Evolutionary conservation across 495 filamentous ascomycete species (phyloP).

Genomic region (Podospora comata): DNA sequence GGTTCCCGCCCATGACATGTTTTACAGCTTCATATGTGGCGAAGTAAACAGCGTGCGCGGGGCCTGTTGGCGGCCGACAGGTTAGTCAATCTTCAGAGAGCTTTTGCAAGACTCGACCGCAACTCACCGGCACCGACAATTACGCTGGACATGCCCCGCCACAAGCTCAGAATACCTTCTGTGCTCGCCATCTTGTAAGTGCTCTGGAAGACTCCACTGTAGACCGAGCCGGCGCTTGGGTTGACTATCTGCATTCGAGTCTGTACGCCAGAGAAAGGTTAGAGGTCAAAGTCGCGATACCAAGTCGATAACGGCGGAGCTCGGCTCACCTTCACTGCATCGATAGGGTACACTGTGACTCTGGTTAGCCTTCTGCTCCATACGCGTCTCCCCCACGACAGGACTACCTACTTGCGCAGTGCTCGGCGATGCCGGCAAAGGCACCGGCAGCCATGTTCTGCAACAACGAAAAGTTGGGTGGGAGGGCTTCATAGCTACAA

Average conservation of each 20-base stretch:
- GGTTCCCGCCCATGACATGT: slow-evolving; percentile 90
- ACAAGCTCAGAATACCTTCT: slow-evolving; percentile 87
- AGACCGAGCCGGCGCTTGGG: slow-evolving; percentile 78
- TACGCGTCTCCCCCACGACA: not conserved
- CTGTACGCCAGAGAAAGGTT: slow-evolving; percentile 45
- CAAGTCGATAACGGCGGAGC: not conserved
- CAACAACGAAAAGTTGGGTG: slow-evolving; percentile 57
- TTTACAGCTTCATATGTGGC: slow-evolving; percentile 97
- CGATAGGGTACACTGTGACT: slow-evolving; percentile 97
- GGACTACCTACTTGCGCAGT: slow-evolving; percentile 54
- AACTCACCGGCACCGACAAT: slow-evolving; percentile 85
- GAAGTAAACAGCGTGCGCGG: slow-evolving; percentile 97
- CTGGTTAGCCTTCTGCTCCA: slow-evolving; percentile 38
- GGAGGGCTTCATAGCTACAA: slow-evolving; percentile 55
- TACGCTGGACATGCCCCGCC: slow-evolving; percentile 95
- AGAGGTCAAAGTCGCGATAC: not conserved
- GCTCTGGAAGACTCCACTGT: slow-evolving; percentile 87
- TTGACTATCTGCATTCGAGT: slow-evolving; percentile 97
- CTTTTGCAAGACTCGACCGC: slow-evolving; percentile 8
- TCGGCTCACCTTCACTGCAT: slow-evolving; percentile 85
- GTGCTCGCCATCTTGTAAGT: slow-evolving; percentile 85
- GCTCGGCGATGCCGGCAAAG: slow-evolving; percentile 84
- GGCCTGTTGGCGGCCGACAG: slow-evolving; percentile 55
- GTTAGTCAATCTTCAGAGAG: slow-evolving; percentile 20
- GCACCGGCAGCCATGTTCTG: slow-evolving; percentile 91